phyloP scores from a whole-genome alignment of 148 eudicot genomes.

The Diospyros kaki region DNA sequence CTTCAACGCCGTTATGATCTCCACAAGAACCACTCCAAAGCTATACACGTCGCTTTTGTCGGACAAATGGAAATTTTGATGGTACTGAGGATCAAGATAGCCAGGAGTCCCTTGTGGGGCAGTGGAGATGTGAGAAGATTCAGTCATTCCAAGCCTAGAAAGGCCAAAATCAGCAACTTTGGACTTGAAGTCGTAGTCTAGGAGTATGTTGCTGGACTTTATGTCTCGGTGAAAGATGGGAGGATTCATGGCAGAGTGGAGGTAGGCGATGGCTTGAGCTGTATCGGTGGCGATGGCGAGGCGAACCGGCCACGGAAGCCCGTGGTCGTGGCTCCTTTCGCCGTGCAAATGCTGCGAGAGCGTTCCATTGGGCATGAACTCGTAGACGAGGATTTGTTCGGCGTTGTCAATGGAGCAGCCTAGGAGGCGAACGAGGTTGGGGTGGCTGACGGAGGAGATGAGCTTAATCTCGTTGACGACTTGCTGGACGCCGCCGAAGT shows the following conservation, averaged over 20 bases:
- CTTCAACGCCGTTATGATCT: slow-evolving; percentile 56
- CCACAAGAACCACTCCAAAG: slow-evolving; percentile 65
- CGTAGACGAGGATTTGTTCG: slow-evolving; percentile 60
- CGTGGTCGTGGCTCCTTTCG: slow-evolving; percentile 22
- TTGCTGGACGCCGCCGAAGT: slow-evolving; percentile 44
- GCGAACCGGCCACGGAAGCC: slow-evolving; percentile 50
- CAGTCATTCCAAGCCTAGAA: slow-evolving; percentile 57
- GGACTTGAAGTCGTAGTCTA: slow-evolving; percentile 49
- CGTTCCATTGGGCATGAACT: slow-evolving; percentile 69
- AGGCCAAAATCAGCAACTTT: slow-evolving; percentile 83
- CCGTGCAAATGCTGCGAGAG: slow-evolving; percentile 48
- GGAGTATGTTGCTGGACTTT: slow-evolving; percentile 67
- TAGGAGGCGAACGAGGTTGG: slow-evolving; percentile 53
- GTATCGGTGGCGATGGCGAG: slow-evolving; percentile 52
- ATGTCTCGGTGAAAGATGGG: slow-evolving; percentile 78
- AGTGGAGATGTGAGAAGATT: slow-evolving; percentile 61
- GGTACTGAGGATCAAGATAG: slow-evolving; percentile 77
- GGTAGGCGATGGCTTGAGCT: slow-evolving; percentile 65
- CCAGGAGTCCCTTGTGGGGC: slow-evolving; percentile 83
- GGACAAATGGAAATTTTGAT: slow-evolving; percentile 59
- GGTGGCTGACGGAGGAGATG: slow-evolving; percentile 60
- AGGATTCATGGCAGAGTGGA: slow-evolving; percentile 53
- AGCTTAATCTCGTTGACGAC: slow-evolving; percentile 67
- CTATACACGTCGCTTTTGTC: slow-evolving; percentile 74
- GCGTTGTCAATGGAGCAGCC: slow-evolving; percentile 54